Conservation (phyloP, 495 filamentous ascomycete genomes). For the Schizothecium vesticola region DNA sequence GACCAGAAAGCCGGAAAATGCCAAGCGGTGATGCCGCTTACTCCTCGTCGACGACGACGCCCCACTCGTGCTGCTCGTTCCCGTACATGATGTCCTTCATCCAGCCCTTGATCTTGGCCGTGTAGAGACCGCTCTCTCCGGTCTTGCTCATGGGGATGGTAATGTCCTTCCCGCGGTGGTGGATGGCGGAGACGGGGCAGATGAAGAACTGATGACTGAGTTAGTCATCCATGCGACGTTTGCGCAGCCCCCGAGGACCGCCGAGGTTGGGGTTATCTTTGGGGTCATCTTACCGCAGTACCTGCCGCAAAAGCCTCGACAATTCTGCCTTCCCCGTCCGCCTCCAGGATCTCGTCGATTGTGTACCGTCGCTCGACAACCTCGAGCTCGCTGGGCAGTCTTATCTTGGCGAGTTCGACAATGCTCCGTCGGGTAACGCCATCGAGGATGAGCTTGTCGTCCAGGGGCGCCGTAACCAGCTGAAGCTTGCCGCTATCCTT, state of each 20-base stretch:
- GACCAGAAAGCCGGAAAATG: not conserved
- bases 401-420: constrained; percentile 63
- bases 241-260: not conserved
- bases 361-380: constrained; percentile 75
- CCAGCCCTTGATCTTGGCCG: constrained; percentile 68
- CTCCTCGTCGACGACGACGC: constrained; percentile 62
- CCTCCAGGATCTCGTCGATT: constrained; percentile 71
- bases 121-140: constrained; percentile 57
- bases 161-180: constrained; percentile 65
- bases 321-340: constrained; percentile 67
- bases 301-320: constrained; percentile 83
- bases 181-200: constrained; percentile 65
- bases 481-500: constrained; percentile 58
- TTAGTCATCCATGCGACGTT: constrained; percentile 4
- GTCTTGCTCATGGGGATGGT: constrained; percentile 54
- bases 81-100: constrained; percentile 83
- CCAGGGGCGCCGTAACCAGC: constrained; percentile 77
- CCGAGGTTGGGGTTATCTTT: constrained; percentile 3
- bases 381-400: constrained; percentile 57
- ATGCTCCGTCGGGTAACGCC: constrained; percentile 78
- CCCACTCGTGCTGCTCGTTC: constrained; percentile 73
- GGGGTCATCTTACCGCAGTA: constrained; percentile 60
- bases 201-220: constrained; percentile 63
- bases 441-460: constrained; percentile 74
- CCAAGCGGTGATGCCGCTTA: not conserved